Evolutionary conservation across 2,329 filamentous ascomycete species (phyloP), one percentile per base, ranked within the genome.

Genomic region (Myriosclerotinia scirpicola): DNA sequence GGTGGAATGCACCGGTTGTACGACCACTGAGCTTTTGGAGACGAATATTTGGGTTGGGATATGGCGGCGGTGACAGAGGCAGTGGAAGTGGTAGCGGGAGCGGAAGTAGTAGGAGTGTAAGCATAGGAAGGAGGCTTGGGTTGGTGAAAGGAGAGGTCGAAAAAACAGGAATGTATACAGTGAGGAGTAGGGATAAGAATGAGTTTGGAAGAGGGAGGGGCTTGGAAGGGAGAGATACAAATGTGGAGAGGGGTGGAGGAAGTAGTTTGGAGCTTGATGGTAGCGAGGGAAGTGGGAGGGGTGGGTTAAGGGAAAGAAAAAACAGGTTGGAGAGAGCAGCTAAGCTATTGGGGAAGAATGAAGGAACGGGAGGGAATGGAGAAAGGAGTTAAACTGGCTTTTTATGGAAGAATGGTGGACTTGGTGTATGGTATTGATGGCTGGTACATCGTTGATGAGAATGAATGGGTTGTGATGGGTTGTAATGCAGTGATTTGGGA

Each of bases 161-260:
- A 26, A 60, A 48, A 11, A 66, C 64, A 40, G 56, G 64, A 5
- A 66, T 66, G 64, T 66, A 66, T 61, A 61, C 36, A n/a, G 36
- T 61, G 20, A 61, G 40, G 52, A 48, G 40, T n/a, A 64, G 15
- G 42, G 52, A 54, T 42, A 53, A 46, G 55, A 38, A 61, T 53
- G 55, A 61, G 38, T 1, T 22, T 34, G 9, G 46, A 5, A 42
- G 22, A 26, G 48, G 36, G 42, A 20, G 48, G 2, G 34, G 8
- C 7, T 38, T 50, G 17, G 42, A 14, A 42, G 53, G 17, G 20
- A 54, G 4, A 22, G 34, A n/a, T 20, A 3, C n/a, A 40, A 48
- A 38, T 36, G 8, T 8, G 11, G 38, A 54, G 3, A 53, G n/a
- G 11, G 38, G n/a, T 12, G 38, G 20, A 17, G 38, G 17, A 46